Base-by-base conservation (phyloP, 306 rosid genomes). In the Vigna unguiculata region DNA sequence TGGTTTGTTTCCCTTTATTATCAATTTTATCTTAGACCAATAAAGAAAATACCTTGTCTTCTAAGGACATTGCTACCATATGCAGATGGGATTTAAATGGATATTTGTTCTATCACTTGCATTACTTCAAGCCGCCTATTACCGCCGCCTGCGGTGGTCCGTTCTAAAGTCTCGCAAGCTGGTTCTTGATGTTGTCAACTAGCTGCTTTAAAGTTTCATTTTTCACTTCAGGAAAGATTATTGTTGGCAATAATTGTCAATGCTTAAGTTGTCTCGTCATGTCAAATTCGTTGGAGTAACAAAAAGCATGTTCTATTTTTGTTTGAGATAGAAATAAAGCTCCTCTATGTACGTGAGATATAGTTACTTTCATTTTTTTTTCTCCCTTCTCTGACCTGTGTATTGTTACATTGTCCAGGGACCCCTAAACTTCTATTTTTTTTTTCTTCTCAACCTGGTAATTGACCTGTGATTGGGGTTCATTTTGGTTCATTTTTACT, bases 71-170 rank as follows among this genome's bases (percentile, higher is more conserved):
- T 58, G 9, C 53, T 36, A 72, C 74, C 38, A 2, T 22, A 60
- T 81, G 78, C 96, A 96, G 99, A 96, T 96, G 99, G 99, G 99
- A 73, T 96, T 96, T 80, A 96, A 96, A 64, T 96, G 98, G 99
- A 96, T 96, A 74, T 96, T 96, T 58, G 96, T 96, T 54, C 89
- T 96, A 21, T 91, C 99, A 28, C 76, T 96, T 74, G 99, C 99
- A 17, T 81, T 96, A 34, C 93, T 96, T 73, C 97, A 92, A 86
- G 99, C 99, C 17, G 99, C 87, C 0, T 96, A 96, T 49, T 96
- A 89, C 82, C 92, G 99, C 17, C 97, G 99, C 20, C 80, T 95
- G 81, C 87, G 77, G 85, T 96, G 99, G 99, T 92, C 97, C 1
- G 87, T 88, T 87, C 82, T 90, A 6, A 96, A 96, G 93, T 96